Conservation (phyloP, 2,329 filamentous ascomycete genomes). For the Cercospora berteroae region DNA sequence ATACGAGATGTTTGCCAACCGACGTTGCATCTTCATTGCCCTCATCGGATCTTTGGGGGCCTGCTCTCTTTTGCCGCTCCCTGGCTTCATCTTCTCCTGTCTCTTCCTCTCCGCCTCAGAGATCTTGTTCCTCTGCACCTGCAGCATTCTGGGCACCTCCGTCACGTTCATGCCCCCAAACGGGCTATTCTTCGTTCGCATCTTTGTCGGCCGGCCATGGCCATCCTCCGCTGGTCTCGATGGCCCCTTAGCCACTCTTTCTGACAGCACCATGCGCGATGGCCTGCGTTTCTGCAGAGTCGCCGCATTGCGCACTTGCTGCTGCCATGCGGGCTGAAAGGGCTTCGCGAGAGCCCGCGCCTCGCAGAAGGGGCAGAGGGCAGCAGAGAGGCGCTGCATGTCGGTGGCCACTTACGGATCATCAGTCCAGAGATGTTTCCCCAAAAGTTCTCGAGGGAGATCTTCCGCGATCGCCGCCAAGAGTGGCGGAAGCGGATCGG, state of each 20-base stretch:
- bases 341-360: constrained; percentile 32
- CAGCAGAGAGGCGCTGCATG: constrained; percentile 34
- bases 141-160: constrained; percentile 33
- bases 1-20: constrained; percentile 75
- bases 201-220: constrained; percentile 34
- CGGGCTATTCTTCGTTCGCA: constrained; percentile 50
- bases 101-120: constrained; percentile 46
- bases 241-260: constrained; percentile 41
- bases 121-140: constrained; percentile 32
- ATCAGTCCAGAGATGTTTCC: background rate
- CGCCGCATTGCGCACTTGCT: constrained; percentile 42
- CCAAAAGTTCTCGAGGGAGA: background rate
- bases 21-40: constrained; percentile 90
- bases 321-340: constrained; percentile 35
- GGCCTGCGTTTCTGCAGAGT: constrained; percentile 46
- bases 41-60: constrained; percentile 61
- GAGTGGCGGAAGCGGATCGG: background rate
- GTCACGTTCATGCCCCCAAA: constrained; percentile 61
- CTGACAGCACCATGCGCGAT: constrained; percentile 53
- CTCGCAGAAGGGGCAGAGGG: constrained; percentile 47
- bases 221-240: constrained; percentile 19
- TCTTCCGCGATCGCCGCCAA: constrained; percentile 6
- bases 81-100: constrained; percentile 55
- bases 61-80: constrained; percentile 42
- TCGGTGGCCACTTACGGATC: background rate